Conservation (phyloP, 768 basidiomycete species). For the Hypsizygus marmoreus region DNA sequence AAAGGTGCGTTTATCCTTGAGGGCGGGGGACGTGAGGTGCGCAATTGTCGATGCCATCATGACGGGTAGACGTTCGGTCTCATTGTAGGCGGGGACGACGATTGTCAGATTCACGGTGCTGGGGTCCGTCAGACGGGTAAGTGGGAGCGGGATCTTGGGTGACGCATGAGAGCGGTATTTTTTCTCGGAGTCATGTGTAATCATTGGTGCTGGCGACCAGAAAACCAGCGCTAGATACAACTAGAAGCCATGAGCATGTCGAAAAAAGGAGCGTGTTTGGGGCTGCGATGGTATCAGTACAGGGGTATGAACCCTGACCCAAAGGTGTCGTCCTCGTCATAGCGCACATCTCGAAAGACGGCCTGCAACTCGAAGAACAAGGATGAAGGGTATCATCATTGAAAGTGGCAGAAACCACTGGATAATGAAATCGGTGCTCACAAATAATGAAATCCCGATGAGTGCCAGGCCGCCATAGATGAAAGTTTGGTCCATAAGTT, state of each 20-base stretch:
- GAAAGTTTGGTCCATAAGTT: conserved; percentile 32
- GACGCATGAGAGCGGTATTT: conserved; percentile 62
- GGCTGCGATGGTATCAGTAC: conserved; percentile 34
- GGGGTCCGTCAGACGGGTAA: conserved; percentile 57
- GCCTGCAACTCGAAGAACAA: conserved; percentile 90
- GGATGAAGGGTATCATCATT: conserved; percentile 80
- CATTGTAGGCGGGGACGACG: conserved; percentile 92
- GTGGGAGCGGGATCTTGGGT: conserved; percentile 52
- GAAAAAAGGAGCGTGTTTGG: conserved; percentile 3
- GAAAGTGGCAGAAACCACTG: neutral
- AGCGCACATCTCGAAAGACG: conserved; percentile 49
- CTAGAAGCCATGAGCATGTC: conserved; percentile 40
- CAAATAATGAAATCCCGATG: conserved; percentile 34
- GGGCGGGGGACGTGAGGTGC: conserved; percentile 49
- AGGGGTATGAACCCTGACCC: conserved; percentile 50
- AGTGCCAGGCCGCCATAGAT: conserved; percentile 38
- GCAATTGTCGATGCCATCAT: conserved; percentile 82
- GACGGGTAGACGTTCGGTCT: conserved; percentile 73
- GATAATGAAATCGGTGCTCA: conserved; percentile 28
- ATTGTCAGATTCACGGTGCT: conserved; percentile 73
- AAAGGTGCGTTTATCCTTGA: conserved; percentile 51
- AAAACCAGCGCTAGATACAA: conserved; percentile 68
- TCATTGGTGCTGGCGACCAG: conserved; percentile 72
- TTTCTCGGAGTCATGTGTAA: conserved; percentile 66
- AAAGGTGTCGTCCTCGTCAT: conserved; percentile 61